A percentile compares a stretch with the other conserved stretches of the same genome.
These are phyloP conservation scores for Aspergillus diversus DNA, from an alignment of 495 filamentous ascomycete species.

Conservation along the genomic window DNA sequence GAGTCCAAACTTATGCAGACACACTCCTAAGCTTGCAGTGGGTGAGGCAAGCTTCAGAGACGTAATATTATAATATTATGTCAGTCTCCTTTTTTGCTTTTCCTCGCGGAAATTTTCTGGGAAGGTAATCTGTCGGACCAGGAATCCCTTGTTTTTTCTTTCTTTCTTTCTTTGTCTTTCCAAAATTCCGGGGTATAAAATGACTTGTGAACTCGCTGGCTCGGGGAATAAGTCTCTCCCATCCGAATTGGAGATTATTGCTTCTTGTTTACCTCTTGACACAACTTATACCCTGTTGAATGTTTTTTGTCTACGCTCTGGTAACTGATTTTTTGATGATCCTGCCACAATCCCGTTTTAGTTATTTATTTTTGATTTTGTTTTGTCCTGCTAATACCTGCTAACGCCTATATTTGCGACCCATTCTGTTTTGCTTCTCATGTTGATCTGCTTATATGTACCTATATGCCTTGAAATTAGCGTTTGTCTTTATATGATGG, in stretches of 20 bases:
- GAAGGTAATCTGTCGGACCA: background rate
- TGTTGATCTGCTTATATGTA: slow-evolving; percentile 19
- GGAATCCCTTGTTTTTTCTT: slow-evolving; percentile 12
- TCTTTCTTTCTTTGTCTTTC: slow-evolving; percentile 22
- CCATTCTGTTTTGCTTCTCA: slow-evolving; percentile 6
- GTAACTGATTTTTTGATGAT: slow-evolving; percentile 6
- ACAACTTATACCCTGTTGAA: slow-evolving; percentile 26
- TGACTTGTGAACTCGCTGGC: slow-evolving; percentile 23
- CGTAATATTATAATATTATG: background rate
- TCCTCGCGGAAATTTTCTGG: background rate
- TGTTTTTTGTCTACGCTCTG: slow-evolving; percentile 21
- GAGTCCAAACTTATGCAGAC: background rate
- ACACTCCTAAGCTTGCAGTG: background rate
- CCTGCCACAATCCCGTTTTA: background rate
- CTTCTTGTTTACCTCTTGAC: slow-evolving; percentile 19
- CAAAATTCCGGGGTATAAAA: slow-evolving; percentile 12
- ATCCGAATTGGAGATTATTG: slow-evolving; percentile 5
- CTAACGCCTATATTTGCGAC: slow-evolving; percentile 4
- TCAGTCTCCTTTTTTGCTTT: background rate
- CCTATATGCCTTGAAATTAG: slow-evolving; percentile 22
- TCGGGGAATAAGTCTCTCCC: slow-evolving; percentile 13
- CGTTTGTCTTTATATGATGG: slow-evolving; percentile 17
- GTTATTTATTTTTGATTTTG: background rate
- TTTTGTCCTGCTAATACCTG: background rate
- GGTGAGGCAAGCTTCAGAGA: background rate